Conservation (phyloP, 371 early-diverging fungal species). For the Lichtheimia corymbifera region DNA sequence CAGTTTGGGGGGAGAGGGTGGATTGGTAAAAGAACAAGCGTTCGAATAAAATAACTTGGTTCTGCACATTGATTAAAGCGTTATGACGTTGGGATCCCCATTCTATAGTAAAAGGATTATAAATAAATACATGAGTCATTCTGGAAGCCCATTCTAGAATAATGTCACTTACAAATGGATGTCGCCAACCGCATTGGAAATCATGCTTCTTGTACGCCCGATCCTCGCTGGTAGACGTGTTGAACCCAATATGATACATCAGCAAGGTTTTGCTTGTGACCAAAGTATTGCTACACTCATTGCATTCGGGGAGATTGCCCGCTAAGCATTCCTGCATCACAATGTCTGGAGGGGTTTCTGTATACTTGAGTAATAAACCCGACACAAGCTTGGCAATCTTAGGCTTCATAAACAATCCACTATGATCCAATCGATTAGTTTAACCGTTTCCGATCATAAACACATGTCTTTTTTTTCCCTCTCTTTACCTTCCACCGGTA, state of each 20-base stretch:
- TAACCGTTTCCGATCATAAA: background rate
- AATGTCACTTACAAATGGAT: conserved; percentile 60
- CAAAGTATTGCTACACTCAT: conserved; percentile 34
- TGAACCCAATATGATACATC: conserved; percentile 66
- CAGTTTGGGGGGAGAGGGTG: too few relatives aligned
- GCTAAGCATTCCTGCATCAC: conserved; percentile 58
- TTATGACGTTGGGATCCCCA: conserved; percentile 29
- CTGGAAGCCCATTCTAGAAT: background rate
- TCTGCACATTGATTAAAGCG: conserved; percentile 14
- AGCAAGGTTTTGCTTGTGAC: conserved; percentile 58
- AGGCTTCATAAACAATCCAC: conserved; percentile 57
- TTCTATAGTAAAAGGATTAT: conserved; percentile 18
- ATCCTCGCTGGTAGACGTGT: conserved; percentile 60
- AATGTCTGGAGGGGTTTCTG: conserved; percentile 55
- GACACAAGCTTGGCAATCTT: conserved; percentile 46
- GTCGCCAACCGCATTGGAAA: conserved; percentile 70
- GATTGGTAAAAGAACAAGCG: too few relatives aligned
- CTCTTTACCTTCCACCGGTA: conserved; percentile 18
- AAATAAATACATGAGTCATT: background rate
- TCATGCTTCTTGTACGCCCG: conserved; percentile 57
- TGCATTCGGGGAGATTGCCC: conserved; percentile 54
- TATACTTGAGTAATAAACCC: conserved; percentile 41
- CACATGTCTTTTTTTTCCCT: background rate
- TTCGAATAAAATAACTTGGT: too few relatives aligned
- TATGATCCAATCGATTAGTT: conserved; percentile 8